Conservation (phyloP, 257 asterid species). For the Primulina huaijiensis region DNA sequence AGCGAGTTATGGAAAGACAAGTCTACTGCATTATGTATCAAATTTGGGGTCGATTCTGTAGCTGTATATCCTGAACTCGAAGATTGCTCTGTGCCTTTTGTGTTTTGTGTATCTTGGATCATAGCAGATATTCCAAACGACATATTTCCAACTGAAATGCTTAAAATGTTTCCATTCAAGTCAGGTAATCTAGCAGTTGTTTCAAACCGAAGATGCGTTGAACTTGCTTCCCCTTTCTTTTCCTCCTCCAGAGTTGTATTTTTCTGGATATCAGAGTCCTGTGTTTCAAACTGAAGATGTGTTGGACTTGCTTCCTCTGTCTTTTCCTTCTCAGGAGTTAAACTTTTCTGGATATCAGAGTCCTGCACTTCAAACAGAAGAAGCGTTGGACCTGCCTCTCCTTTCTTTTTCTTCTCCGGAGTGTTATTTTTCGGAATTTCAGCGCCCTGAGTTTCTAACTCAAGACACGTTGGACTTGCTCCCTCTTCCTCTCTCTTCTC, state of each 20-base stretch:
- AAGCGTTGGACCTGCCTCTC: conserved; percentile 18
- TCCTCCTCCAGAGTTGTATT: background rate
- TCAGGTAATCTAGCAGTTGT: conserved; percentile 36
- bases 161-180: conserved; percentile 34
- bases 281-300: conserved; percentile 24
- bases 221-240: conserved; percentile 21
- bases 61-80: conserved; percentile 21
- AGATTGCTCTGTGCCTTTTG: conserved; percentile 17
- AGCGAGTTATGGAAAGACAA: conserved; percentile 27
- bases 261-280: background rate
- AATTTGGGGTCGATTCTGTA: conserved; percentile 20
- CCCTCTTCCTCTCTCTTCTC: conserved; percentile 8
- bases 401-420: conserved; percentile 8
- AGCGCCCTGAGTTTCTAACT: conserved; percentile 10
- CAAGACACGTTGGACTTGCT: conserved; percentile 26
- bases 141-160: conserved; percentile 32
- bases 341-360: too few relatives aligned
- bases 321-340: too few relatives aligned
- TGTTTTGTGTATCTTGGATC: conserved; percentile 21
- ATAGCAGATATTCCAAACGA: conserved; percentile 35
- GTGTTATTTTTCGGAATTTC: background rate
- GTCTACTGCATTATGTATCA: conserved; percentile 22
- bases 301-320: too few relatives aligned
- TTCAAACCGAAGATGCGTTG: conserved; percentile 24
- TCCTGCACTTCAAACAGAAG: too few relatives aligned